A percentile compares a stretch with the other conserved stretches of the same genome.
Evolutionary conservation across 2,329 filamentous ascomycete genomes (phyloP).

Genomic region (Cercospora zeina): DNA sequence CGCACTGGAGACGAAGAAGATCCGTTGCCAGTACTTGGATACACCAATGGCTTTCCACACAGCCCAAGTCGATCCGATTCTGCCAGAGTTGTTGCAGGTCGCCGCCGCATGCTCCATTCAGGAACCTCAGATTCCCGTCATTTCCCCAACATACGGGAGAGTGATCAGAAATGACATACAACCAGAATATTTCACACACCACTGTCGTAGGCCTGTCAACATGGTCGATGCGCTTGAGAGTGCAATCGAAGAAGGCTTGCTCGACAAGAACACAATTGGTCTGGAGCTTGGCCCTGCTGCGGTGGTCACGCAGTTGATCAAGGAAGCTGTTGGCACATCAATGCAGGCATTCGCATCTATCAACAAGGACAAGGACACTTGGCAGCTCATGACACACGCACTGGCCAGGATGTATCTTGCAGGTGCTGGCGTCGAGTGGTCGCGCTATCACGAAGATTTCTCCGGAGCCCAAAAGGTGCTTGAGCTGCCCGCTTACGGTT

Average conservation of each 20-base stretch:
- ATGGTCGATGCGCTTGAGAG: constrained; percentile 18
- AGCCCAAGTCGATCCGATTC: constrained; percentile 31
- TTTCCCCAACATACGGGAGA: constrained; percentile 31
- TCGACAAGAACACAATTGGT: constrained; percentile 19
- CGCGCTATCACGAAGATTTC: constrained; percentile 59
- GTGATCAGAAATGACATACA: constrained; percentile 26
- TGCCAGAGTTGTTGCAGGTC: constrained; percentile 21
- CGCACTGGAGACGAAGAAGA: constrained; percentile 14
- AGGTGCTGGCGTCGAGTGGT: constrained; percentile 61
- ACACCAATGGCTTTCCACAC: constrained; percentile 35
- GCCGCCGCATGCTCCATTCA: constrained; percentile 15
- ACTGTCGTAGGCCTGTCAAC: constrained; percentile 24
- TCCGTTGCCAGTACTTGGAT: constrained; percentile 20
- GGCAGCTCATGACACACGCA: constrained; percentile 53
- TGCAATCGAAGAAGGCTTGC: constrained; percentile 17
- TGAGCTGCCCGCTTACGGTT: constrained; percentile 50
- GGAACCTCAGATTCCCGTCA: constrained; percentile 32
- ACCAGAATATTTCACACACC: constrained; percentile 27
- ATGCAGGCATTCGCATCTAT: constrained; percentile 17
- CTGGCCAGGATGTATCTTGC: constrained; percentile 54
- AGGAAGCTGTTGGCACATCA: constrained; percentile 3
- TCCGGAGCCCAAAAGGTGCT: constrained; percentile 45
- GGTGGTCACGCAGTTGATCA: constrained; percentile 18
- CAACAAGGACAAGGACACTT: constrained; percentile 36
- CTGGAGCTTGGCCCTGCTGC: constrained; percentile 28